Conservation (phyloP, 768 basidiomycete species). For the Tricholomella constricta region DNA sequence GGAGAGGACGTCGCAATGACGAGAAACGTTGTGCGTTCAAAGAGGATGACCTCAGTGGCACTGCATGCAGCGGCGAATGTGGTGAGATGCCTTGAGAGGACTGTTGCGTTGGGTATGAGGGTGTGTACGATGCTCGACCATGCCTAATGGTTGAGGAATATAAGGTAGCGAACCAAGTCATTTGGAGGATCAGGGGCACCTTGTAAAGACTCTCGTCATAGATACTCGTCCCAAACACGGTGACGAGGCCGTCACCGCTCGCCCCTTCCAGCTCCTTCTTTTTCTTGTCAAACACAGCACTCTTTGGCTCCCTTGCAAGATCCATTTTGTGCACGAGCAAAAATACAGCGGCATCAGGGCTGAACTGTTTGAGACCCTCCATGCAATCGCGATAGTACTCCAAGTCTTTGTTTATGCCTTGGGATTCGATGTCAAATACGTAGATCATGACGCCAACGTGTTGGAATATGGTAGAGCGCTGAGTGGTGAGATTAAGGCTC, state of each 20-base stretch:
- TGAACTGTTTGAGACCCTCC: slow-evolving; percentile 74
- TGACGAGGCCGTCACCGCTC: slow-evolving; percentile 60
- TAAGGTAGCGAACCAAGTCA: background rate
- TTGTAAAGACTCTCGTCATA: slow-evolving; percentile 98
- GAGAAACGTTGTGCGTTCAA: slow-evolving; percentile 97
- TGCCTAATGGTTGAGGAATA: slow-evolving; percentile 54
- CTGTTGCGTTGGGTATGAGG: slow-evolving; percentile 91
- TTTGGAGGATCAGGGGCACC: slow-evolving; percentile 41
- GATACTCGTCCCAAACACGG: slow-evolving; percentile 92
- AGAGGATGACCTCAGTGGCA: slow-evolving; percentile 92
- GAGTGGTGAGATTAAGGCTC: too few relatives aligned
- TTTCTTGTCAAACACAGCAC: slow-evolving; percentile 67
- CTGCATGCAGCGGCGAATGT: slow-evolving; percentile 86
- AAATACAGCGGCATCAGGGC: slow-evolving; percentile 84
- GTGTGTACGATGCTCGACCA: slow-evolving; percentile 99
- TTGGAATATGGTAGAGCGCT: slow-evolving; percentile 93
- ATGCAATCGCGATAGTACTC: slow-evolving; percentile 93
- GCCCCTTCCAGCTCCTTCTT: slow-evolving; percentile 70
- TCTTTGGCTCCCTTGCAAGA: slow-evolving; percentile 68
- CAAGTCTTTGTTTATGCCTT: slow-evolving; percentile 83
- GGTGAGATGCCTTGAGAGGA: slow-evolving; percentile 83
- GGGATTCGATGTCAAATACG: slow-evolving; percentile 93
- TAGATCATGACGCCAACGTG: slow-evolving; percentile 98
- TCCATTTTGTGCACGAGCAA: slow-evolving; percentile 99
- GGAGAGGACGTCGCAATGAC: slow-evolving; percentile 85